Evolutionary conservation across 768 basidiomycete species (phyloP), one percentile per base, ranked within the genome.

Genomic region (Lenzites betulinus): DNA sequence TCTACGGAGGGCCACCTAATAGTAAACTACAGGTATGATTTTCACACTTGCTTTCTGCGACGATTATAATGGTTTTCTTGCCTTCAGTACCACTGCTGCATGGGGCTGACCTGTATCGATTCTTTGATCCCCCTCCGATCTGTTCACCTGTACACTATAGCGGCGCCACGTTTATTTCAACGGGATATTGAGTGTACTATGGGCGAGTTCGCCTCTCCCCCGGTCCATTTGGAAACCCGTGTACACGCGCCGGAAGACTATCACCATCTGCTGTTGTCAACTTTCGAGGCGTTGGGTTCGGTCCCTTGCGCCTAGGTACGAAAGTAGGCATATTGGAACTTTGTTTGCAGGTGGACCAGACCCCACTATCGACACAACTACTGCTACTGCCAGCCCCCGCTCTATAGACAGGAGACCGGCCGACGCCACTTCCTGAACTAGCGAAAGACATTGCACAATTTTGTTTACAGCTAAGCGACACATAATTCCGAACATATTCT

Each of bases 1-100:
- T 78, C 80, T 0, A 86, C 86, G 0, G 85, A 85, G 43, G 83
- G 82, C 1, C 83, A 86, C 65, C 75, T 88, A 51, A 85, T 87
- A 70, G 85, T 88, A 51, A 87, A 88, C 71, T 88, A 88, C 70
- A 85, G 83, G 85, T 83, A 38, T 51, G 75, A 61, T 22, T 16
- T 3, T 13, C 6, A 2, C 5, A 2, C 3, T 23, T 5, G 6
- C 22, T 39, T 22, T 11, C 4, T 8, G n/a, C 25, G 36, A 23
- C 33, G 22, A 39, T 35, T 39, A 22, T 16, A 12, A 16, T 16
- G n/a, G 18, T 22, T 23, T 44, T 33, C 30, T 11, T 33, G 30
- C 30, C 49, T n/a, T 46, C 65, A 85, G 83, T 71, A 83, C 83
- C n/a, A 84, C 82, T 0, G 82, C 82, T 51, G 83, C 83, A 0